Conservation (phyloP, 768 basidiomycete genomes). For the Chalciporus pseudorubinellus region DNA sequence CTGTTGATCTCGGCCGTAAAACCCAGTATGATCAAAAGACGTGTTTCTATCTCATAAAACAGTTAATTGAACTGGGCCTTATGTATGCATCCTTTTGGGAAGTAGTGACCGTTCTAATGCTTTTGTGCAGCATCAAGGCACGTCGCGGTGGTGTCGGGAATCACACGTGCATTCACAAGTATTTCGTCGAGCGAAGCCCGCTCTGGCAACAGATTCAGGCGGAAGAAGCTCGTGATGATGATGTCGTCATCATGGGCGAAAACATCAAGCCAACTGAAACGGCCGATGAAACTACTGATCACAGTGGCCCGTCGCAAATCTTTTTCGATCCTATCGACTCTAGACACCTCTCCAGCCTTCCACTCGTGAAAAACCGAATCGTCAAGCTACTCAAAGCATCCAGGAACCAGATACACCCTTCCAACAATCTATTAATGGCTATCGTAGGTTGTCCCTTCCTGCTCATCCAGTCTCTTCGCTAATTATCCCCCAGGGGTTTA, state of each 20-base stretch:
- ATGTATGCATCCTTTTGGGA: slow-evolving; percentile 47
- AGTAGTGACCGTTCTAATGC: not conserved
- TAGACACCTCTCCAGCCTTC: slow-evolving; percentile 72
- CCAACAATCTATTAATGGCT: slow-evolving; percentile 72
- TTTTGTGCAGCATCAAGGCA: slow-evolving; percentile 60
- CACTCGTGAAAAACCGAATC: slow-evolving; percentile 68
- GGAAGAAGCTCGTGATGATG: slow-evolving; percentile 53
- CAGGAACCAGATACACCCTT: slow-evolving; percentile 66
- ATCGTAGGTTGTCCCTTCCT: slow-evolving; percentile 49
- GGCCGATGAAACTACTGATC: slow-evolving; percentile 21
- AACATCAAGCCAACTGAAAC: slow-evolving; percentile 8
- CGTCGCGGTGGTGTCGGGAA: slow-evolving; percentile 72
- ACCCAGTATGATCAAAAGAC: slow-evolving; percentile 88
- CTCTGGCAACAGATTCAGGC: slow-evolving; percentile 76
- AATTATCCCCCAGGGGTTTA: slow-evolving; percentile 56
- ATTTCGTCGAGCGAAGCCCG: slow-evolving; percentile 74
- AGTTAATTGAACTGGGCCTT: slow-evolving; percentile 68
- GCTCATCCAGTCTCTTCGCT: not conserved
- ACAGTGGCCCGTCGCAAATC: slow-evolving; percentile 30
- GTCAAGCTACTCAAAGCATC: slow-evolving; percentile 69
- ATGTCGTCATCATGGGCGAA: slow-evolving; percentile 14
- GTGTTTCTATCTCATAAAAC: slow-evolving; percentile 81
- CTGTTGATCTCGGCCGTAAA: slow-evolving; percentile 71
- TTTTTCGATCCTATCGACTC: slow-evolving; percentile 74
- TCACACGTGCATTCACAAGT: slow-evolving; percentile 77